Conservation (phyloP, 2,329 filamentous ascomycete species). For the Botrytis hyacinthi region DNA sequence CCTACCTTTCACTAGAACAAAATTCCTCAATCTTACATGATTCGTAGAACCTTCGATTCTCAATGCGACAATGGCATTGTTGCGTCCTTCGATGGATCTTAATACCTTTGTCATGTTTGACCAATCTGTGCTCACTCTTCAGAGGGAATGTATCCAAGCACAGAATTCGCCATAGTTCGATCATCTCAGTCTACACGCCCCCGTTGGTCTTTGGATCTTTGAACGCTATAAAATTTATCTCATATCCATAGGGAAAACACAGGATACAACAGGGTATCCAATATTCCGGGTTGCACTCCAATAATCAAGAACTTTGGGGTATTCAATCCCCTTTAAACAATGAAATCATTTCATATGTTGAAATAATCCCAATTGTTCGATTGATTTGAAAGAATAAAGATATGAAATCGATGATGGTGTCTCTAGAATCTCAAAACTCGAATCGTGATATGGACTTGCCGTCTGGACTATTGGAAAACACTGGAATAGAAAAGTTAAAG, state of each 20-base stretch:
- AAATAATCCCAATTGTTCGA: not conserved
- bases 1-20: not conserved
- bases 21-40: not conserved
- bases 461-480: not conserved
- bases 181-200: not conserved
- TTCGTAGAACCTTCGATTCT: not conserved
- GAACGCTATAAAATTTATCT: not conserved
- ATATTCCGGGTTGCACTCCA: not conserved
- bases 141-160: not conserved
- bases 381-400: not conserved
- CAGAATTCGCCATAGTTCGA: not conserved
- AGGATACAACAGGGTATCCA: not conserved
- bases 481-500: not conserved
- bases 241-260: not conserved
- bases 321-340: not conserved
- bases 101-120: not conserved
- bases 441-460: not conserved
- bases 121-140: not conserved
- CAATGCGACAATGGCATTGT: not conserved
- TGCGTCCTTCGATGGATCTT: not conserved
- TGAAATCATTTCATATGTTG: not conserved
- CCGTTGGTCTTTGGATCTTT: not conserved
- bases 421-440: not conserved
- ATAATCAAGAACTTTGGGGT: not conserved
- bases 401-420: not conserved